Conservation (phyloP, 176 grass and related monocot genomes). For the bread wheat (Triticum aestivum) region DNA sequence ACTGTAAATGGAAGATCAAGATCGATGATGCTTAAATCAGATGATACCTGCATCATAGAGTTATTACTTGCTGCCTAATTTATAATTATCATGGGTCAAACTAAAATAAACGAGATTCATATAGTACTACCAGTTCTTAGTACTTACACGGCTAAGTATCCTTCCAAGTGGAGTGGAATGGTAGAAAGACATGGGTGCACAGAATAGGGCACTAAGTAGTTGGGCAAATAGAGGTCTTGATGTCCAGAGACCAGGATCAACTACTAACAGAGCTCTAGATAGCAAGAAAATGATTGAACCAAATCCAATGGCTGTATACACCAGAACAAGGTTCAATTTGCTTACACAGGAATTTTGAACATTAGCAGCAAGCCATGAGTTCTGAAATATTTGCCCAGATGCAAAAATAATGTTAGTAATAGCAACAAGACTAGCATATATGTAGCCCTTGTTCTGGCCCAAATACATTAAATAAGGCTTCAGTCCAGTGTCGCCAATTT, state of each 20-base stretch:
- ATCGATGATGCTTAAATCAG: constrained; percentile 44
- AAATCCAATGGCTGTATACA: constrained; percentile 29
- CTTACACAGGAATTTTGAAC: not conserved
- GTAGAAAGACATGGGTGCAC: constrained; percentile 50
- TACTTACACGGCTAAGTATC: constrained; percentile 48
- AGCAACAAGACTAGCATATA: not conserved
- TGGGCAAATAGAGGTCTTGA: constrained; percentile 26
- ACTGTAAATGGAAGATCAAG: constrained; percentile 45
- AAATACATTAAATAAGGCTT: not conserved
- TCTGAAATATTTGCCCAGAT: not conserved
- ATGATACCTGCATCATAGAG: constrained; percentile 42
- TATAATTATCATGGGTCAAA: not conserved
- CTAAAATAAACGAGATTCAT: not conserved
- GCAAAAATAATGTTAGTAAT: not conserved
- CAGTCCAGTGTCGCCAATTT: not conserved
- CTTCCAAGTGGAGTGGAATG: constrained; percentile 49
- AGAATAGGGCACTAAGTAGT: constrained; percentile 27
- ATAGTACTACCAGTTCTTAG: not conserved
- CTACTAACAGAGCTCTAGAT: constrained; percentile 22
- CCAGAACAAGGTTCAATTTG: not conserved
- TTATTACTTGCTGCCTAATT: not conserved
- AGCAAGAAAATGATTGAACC: constrained; percentile 42
- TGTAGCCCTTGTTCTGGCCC: constrained; percentile 1
- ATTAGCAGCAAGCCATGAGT: constrained; percentile 6
- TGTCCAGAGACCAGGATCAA: constrained; percentile 13